These are phyloP conservation scores for Talaromyces adpressus DNA, from an alignment of 495 filamentous ascomycete species.

Conservation along the genomic window DNA sequence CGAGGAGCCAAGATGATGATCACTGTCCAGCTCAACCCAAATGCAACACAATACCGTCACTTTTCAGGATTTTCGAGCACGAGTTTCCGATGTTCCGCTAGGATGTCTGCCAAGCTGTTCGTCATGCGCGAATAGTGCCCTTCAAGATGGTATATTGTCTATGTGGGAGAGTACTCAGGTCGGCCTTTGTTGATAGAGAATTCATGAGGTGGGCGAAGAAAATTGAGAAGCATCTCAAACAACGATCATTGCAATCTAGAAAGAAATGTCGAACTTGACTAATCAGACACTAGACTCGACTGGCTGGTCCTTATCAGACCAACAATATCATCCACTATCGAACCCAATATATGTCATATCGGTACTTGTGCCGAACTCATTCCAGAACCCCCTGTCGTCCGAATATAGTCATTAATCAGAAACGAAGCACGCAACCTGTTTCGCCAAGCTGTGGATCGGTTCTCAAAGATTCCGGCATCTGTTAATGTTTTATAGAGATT, in stretches of 20 bases:
- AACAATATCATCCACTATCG: neutral
- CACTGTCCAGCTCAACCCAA: neutral
- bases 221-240: neutral
- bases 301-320: neutral
- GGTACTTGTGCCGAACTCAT: neutral
- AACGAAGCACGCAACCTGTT: neutral
- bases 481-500: neutral
- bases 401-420: neutral
- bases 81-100: neutral
- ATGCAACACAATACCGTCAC: neutral
- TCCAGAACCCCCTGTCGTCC: neutral
- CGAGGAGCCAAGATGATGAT: neutral
- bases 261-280: neutral
- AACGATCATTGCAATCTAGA: neutral
- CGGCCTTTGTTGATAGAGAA: neutral
- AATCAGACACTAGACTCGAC: neutral
- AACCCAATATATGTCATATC: neutral
- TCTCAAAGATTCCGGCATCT: neutral
- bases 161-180: neutral
- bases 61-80: neutral
- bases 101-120: neutral
- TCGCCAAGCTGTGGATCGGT: neutral
- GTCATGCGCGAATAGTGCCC: neutral
- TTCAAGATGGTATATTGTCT: neutral
- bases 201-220: neutral